Base-by-base conservation (phyloP, 106 monocot species). In the Allium sativum region DNA sequence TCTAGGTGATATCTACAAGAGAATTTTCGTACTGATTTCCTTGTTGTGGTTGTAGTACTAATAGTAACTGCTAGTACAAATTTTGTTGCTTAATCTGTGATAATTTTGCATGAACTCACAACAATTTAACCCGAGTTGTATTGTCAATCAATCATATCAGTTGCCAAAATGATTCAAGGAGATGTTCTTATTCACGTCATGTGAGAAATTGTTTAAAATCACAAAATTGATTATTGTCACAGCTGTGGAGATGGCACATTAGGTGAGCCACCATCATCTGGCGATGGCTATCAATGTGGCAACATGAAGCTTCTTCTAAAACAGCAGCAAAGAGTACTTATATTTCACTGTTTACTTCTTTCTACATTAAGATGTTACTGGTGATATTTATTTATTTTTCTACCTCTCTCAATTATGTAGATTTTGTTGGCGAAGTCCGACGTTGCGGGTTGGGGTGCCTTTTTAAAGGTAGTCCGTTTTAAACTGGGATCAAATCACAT, bases 371-470 rank as follows among this genome's bases (percentile, higher is more conserved):
- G 43, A 7, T 22, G 45, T 21, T 48, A 21, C 19, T 52, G 51
- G 17, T 65, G 18, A 16, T 31, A 13, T 62, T 44, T 2, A 60
- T 40, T 62, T 18, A 68, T 12, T 20, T 43, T 78, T 55, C 51
- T 44, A 53, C 43, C 47, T 12, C 77, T 40, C 46, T 54, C 54
- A 50, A 40, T 40, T 15, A 21, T 43, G 17, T 76, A 98, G 98
- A 92, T 98, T 51, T 78, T 98, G 31, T 72, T 98, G 69, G 79
- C 81, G 44, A 87, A 69, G 53, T 98, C 98, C 59, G 88, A 92
- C 74, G 85, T 98, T 76, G 92, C 98, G 55, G 98, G 98, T 68
- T 98, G 98, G 98, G 98, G 98, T 66, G 98, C 98, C n/a, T 98
- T 92, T 68, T 76, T 92, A 66, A 92, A 87, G 82, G 98, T 92